These are phyloP conservation scores for Didymella lethalis DNA, from an alignment of 2,329 filamentous ascomycete species.

Conservation along the genomic window DNA sequence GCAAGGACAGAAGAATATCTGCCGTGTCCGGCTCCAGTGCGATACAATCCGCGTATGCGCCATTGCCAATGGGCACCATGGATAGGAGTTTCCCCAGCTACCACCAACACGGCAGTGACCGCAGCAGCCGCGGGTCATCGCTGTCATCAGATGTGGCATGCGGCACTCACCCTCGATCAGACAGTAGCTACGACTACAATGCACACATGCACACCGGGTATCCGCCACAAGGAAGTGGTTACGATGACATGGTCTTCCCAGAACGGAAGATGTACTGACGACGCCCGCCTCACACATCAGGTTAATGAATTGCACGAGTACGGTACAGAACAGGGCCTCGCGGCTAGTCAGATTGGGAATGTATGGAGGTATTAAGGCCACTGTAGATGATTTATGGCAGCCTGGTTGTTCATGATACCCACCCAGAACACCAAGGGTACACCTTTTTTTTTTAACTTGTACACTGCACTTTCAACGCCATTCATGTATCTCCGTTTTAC, in stretches of 20 bases:
- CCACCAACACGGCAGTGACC: constrained; percentile 42
- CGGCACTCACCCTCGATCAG: constrained; percentile 28
- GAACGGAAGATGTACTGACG: constrained; percentile 47
- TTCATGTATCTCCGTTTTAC: constrained; percentile 2
- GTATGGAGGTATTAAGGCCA: not conserved
- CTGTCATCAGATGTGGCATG: constrained; percentile 41
- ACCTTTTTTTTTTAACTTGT: constrained; percentile 1
- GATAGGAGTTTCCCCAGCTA: constrained; percentile 34
- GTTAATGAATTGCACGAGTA: not conserved
- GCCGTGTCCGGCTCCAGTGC: constrained; percentile 40
- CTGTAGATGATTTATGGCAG: constrained; percentile 16
- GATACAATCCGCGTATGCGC: constrained; percentile 38
- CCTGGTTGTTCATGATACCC: constrained; percentile 17
- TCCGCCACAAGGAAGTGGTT: constrained; percentile 33
- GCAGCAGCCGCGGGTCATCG: constrained; percentile 48
- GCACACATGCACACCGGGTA: constrained; percentile 37
- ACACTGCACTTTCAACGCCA: constrained; percentile 3
- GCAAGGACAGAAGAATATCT: constrained; percentile 77
- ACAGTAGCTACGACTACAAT: constrained; percentile 45
- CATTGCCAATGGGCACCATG: constrained; percentile 31
- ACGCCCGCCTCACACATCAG: not conserved
- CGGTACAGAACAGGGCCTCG: constrained; percentile 4
- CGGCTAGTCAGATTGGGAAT: constrained; percentile 13
- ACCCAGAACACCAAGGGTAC: constrained; percentile 35
- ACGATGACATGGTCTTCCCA: constrained; percentile 49